These are phyloP conservation scores for Nitzschia palea DNA, from an alignment of 108 stramenopile species.

Conservation along the genomic window DNA sequence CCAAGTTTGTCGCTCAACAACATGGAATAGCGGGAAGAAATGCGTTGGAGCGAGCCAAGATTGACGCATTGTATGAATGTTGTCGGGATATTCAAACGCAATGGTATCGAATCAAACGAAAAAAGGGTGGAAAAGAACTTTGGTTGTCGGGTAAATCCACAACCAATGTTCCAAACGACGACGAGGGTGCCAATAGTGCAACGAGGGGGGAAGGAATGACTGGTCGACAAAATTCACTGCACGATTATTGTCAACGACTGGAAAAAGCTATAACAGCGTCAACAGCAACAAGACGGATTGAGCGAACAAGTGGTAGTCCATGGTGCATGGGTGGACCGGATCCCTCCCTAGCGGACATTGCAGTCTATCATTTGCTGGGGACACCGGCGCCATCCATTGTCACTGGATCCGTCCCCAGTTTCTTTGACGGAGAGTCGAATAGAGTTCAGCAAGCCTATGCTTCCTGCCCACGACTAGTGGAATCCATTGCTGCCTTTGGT, in stretches of 20 bases:
- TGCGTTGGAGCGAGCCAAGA: slow-evolving; percentile 4
- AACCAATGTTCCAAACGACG: not conserved
- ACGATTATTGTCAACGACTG: not conserved
- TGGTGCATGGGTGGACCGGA: slow-evolving; percentile 5
- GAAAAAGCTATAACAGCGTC: not conserved
- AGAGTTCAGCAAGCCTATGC: not conserved
- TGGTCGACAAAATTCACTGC: not conserved
- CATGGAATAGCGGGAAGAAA: slow-evolving; percentile 4
- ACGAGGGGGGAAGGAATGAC: too few relatives aligned
- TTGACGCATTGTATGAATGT: slow-evolving; percentile 5
- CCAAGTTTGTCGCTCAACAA: slow-evolving; percentile 1
- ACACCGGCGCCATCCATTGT: not conserved
- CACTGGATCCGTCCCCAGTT: not conserved
- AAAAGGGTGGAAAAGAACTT: not conserved
- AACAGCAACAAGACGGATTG: not conserved
- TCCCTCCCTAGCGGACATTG: slow-evolving; percentile 2
- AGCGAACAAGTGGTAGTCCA: not conserved
- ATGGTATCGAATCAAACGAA: slow-evolving; percentile 3
- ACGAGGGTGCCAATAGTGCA: not conserved
- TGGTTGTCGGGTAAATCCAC: not conserved
- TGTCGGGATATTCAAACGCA: not conserved
- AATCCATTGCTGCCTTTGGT: not conserved
- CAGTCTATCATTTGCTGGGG: slow-evolving; percentile 3
- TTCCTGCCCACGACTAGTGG: not conserved
- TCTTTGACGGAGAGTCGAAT: slow-evolving; percentile 5